Conservation (phyloP, 352 stramenopile species). For the Phytopythium vexans region DNA sequence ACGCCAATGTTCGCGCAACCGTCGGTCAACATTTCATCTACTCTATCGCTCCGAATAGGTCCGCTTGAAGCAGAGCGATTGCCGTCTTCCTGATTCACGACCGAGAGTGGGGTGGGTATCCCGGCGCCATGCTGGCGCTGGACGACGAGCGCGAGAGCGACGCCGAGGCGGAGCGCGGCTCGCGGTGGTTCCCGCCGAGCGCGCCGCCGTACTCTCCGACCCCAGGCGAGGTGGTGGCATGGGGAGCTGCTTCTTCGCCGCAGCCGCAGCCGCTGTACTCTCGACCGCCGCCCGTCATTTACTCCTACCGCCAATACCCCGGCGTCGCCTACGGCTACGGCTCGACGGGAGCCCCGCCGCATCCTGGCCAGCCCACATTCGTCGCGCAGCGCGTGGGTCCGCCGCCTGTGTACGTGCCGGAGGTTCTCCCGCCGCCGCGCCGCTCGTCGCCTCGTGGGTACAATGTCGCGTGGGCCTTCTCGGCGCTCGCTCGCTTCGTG, state of each 20-base stretch:
- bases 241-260: too few species aligned
- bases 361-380: background rate
- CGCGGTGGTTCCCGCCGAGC: slow-evolving; percentile 2
- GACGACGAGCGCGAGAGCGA: background rate
- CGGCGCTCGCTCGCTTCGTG: slow-evolving; percentile 16
- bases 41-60: background rate
- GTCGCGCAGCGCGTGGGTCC: background rate
- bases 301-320: slow-evolving; percentile 1
- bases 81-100: background rate
- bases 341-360: background rate
- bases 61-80: background rate
- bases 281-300: too few species aligned
- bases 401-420: background rate
- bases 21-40: background rate
- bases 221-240: background rate
- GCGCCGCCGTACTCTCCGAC: background rate
- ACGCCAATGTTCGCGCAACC: background rate
- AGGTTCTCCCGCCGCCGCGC: too few species aligned
- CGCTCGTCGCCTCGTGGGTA: slow-evolving; percentile 7
- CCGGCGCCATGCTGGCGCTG: background rate
- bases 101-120: background rate
- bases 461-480: slow-evolving; percentile 20
- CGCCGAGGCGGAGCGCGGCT: too few species aligned
- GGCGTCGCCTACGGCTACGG: background rate
- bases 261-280: too few species aligned